phyloP scores from a whole-genome alignment of 73 alveolate genomes.

The Paramecium biaurelia region DNA sequence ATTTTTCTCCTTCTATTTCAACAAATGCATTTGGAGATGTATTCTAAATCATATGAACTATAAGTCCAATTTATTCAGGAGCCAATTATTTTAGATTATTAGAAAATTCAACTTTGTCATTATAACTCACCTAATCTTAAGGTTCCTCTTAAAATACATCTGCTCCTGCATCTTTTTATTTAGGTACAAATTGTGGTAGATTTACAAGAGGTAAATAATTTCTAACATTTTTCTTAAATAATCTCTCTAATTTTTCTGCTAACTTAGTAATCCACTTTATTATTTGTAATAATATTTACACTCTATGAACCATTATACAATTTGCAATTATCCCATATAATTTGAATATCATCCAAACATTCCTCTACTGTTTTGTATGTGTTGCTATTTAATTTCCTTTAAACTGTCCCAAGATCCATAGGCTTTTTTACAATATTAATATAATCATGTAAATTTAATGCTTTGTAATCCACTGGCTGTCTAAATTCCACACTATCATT shows the following conservation, averaged over 20 bases:
- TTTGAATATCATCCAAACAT: slow-evolving; percentile 60
- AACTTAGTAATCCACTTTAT: slow-evolving; percentile 37
- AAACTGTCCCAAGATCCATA: slow-evolving; percentile 74
- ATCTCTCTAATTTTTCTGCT: slow-evolving; percentile 43
- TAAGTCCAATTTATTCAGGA: not conserved
- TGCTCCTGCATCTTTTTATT: not conserved
- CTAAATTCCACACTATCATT: slow-evolving; percentile 65
- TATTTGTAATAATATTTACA: slow-evolving; percentile 20
- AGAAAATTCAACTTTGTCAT: slow-evolving; percentile 29
- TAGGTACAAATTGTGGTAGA: not conserved
- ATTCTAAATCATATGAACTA: slow-evolving; percentile 21
- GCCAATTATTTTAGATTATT: not conserved
- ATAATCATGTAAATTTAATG: slow-evolving; percentile 66
- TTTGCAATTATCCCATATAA: slow-evolving; percentile 79
- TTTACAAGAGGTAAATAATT: slow-evolving; percentile 9
- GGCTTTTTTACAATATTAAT: slow-evolving; percentile 72
- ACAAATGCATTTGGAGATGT: slow-evolving; percentile 47
- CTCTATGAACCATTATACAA: slow-evolving; percentile 64
- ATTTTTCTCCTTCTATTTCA: slow-evolving; percentile 7
- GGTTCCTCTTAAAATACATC: slow-evolving; percentile 25
- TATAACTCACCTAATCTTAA: not conserved
- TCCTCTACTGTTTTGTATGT: slow-evolving; percentile 63
- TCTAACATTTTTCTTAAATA: slow-evolving; percentile 3
- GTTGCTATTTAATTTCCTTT: slow-evolving; percentile 61
- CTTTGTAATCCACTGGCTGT: slow-evolving; percentile 64